Conservation (phyloP, 2,329 filamentous ascomycete species). For the Malbranchea zuffiana region DNA sequence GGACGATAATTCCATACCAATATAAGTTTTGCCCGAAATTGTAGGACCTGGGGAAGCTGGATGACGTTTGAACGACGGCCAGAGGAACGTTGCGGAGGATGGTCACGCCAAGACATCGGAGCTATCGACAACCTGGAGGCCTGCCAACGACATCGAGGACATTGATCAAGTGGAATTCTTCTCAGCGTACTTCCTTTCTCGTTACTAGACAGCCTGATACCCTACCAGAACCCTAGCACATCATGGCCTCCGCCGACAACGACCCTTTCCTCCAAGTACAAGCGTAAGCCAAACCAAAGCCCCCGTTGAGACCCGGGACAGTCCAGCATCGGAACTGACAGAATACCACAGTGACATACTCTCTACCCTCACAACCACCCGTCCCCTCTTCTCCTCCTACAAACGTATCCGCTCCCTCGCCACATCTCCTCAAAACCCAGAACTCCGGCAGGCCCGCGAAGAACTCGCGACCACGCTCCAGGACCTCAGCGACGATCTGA, state of each 20-base stretch:
- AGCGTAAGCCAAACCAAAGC: constrained; percentile 24
- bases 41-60: too few species aligned
- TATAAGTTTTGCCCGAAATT: too few species aligned
- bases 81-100: background rate
- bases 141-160: too few species aligned
- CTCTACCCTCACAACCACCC: constrained; percentile 64
- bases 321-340: constrained; percentile 5
- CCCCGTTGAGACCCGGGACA: constrained; percentile 5
- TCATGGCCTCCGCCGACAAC: constrained; percentile 22
- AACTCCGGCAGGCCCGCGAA: constrained; percentile 50
- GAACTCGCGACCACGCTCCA: constrained; percentile 70
- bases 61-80: too few species aligned
- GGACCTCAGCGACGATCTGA: constrained; percentile 73
- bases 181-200: too few species aligned
- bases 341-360: constrained; percentile 65
- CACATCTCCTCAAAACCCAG: constrained; percentile 58
- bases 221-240: constrained; percentile 10
- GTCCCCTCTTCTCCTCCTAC: constrained; percentile 87
- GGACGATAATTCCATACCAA: too few species aligned
- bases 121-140: constrained; percentile 4
- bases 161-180: too few species aligned
- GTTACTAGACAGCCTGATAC: background rate
- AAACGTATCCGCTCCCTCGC: constrained; percentile 85
- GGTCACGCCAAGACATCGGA: constrained; percentile 4
- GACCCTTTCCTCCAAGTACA: constrained; percentile 42